These are phyloP conservation scores for Clarireedia hainanense DNA, from an alignment of 2,329 filamentous ascomycete species.

Conservation along the genomic window DNA sequence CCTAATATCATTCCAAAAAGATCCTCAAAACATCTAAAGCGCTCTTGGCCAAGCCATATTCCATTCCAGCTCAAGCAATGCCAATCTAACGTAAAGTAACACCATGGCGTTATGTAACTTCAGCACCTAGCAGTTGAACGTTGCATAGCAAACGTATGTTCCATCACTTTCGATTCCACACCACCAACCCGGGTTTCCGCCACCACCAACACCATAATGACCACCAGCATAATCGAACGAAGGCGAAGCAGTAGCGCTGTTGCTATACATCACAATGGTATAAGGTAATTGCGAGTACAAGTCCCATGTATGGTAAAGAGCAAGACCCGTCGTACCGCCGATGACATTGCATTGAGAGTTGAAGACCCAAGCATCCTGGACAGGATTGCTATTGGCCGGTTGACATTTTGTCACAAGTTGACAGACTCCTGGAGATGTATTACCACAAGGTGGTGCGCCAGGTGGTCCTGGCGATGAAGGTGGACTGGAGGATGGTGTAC, in stretches of 20 bases:
- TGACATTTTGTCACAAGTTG: conserved; percentile 4
- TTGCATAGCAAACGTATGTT: conserved; percentile 4
- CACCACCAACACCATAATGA: conserved; percentile 5
- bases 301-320: not conserved
- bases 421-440: conserved; percentile 1
- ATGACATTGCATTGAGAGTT: conserved; percentile 7
- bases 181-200: conserved; percentile 9
- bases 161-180: conserved; percentile 6
- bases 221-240: conserved; percentile 7
- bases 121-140: conserved; percentile 3
- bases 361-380: conserved; percentile 9
- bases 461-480: conserved; percentile 5
- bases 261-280: not conserved
- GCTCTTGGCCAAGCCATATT: not conserved
- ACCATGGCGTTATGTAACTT: not conserved
- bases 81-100: not conserved
- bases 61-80: not conserved
- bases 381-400: not conserved
- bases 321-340: conserved; percentile 4
- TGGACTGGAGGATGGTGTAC: not conserved
- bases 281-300: conserved; percentile 6
- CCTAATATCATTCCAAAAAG: no score
- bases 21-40: no score
- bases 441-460: not conserved
- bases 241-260: conserved; percentile 6